Evolutionary conservation across 768 basidiomycete species (phyloP).

Genomic region (Suillus americanus): DNA sequence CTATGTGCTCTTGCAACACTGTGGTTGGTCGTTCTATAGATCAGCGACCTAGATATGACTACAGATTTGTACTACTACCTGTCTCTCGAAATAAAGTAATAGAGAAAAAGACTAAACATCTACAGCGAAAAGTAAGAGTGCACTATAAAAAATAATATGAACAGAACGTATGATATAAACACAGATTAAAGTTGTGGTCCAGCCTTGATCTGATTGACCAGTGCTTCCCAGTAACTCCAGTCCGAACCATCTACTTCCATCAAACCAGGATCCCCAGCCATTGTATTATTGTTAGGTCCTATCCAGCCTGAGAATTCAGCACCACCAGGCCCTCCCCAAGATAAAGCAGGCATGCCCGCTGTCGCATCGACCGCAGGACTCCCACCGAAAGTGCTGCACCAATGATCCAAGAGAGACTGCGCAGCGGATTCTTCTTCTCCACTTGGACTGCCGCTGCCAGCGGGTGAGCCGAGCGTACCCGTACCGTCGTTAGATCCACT

Average conservation of each 20-base stretch:
- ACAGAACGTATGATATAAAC: slow-evolving; percentile 1
- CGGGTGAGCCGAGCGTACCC: slow-evolving; percentile 52
- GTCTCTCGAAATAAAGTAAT: background rate
- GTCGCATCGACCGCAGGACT: slow-evolving; percentile 50
- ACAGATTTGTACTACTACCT: background rate
- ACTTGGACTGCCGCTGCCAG: slow-evolving; percentile 65
- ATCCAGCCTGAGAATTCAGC: slow-evolving; percentile 63
- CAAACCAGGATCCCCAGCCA: slow-evolving; percentile 43
- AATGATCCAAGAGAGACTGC: slow-evolving; percentile 78
- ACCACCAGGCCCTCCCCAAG: slow-evolving; percentile 61
- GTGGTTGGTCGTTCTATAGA: slow-evolving; percentile 3
- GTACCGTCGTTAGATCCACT: slow-evolving; percentile 40
- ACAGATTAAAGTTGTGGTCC: slow-evolving; percentile 30
- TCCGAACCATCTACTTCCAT: slow-evolving; percentile 63
- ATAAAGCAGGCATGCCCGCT: slow-evolving; percentile 44
- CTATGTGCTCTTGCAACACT: background rate
- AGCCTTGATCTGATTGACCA: slow-evolving; percentile 57
- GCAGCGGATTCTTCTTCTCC: slow-evolving; percentile 76
- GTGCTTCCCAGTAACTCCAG: slow-evolving; percentile 79
- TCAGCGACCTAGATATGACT: background rate
- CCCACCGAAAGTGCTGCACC: slow-evolving; percentile 80
- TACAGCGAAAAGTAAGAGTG: slow-evolving; percentile 8
- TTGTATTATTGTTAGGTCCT: slow-evolving; percentile 37
- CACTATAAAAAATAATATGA: slow-evolving; percentile 9
- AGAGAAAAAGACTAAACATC: slow-evolving; percentile 11